Evolutionary conservation across 2,329 filamentous ascomycete species (phyloP).

Genomic region (Albophoma yamanashiensis): DNA sequence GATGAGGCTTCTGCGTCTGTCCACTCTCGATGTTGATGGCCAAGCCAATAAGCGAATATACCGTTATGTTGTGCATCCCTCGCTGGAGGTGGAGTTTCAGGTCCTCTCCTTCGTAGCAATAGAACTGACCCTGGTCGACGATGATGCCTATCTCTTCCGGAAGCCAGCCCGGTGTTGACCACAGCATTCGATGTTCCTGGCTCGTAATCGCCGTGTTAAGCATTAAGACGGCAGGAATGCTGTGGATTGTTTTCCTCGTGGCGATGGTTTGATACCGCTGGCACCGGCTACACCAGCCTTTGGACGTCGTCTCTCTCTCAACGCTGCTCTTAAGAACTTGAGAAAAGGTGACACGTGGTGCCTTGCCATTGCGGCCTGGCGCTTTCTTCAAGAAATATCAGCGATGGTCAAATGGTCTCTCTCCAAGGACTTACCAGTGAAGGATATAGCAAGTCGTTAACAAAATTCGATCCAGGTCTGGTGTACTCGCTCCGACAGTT

Average conservation of each 20-base stretch:
- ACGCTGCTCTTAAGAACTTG: conserved; percentile 88
- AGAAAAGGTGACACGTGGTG: conserved; percentile 61
- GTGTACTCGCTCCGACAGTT: conserved; percentile 82
- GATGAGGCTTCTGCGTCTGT: conserved; percentile 76
- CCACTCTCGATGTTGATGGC: conserved; percentile 83
- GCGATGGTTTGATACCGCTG: conserved; percentile 82
- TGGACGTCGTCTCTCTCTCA: conserved; percentile 76
- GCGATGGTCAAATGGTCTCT: neutral
- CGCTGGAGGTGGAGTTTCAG: conserved; percentile 69
- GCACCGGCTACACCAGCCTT: conserved; percentile 90
- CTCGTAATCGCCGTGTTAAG: conserved; percentile 71
- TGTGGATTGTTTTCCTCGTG: conserved; percentile 74
- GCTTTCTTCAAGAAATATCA: conserved; percentile 27
- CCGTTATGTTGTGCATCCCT: conserved; percentile 68
- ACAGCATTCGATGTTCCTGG: conserved; percentile 66
- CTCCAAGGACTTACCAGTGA: conserved; percentile 16
- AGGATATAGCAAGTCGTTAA: conserved; percentile 81
- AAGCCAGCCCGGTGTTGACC: conserved; percentile 83
- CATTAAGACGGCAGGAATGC: conserved; percentile 75
- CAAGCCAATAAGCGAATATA: conserved; percentile 86
- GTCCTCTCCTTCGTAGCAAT: conserved; percentile 90
- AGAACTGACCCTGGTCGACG: conserved; percentile 82
- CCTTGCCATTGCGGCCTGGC: conserved; percentile 35
- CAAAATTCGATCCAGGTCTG: conserved; percentile 65
- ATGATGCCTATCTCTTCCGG: conserved; percentile 92